A percentile compares a stretch with the other conserved stretches of the same genome.
Evolutionary conservation across 768 basidiomycete genomes (phyloP).

Genomic region (Boletus sensibilis): DNA sequence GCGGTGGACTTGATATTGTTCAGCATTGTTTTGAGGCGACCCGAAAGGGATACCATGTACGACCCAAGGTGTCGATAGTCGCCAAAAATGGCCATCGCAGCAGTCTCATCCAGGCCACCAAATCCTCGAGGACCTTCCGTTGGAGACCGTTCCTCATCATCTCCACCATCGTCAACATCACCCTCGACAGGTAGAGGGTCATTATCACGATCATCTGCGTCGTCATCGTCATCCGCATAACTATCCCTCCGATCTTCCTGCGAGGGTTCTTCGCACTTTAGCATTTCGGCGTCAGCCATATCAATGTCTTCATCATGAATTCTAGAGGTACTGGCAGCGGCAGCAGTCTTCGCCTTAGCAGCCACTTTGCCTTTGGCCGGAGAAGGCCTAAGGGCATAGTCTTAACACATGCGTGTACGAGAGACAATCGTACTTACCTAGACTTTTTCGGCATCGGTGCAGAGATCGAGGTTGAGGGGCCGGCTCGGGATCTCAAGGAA

Average conservation of each 20-base stretch:
- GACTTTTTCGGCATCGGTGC: constrained; percentile 75
- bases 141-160: constrained; percentile 37
- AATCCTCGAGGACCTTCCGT: constrained; percentile 40
- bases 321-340: constrained; percentile 62
- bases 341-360: constrained; percentile 54
- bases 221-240: constrained; percentile 41
- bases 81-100: constrained; percentile 79
- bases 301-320: constrained; percentile 71
- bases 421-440: constrained; percentile 41
- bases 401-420: constrained; percentile 12
- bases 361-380: constrained; percentile 59
- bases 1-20: constrained; percentile 84
- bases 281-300: constrained; percentile 65
- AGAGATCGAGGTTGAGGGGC: constrained; percentile 40
- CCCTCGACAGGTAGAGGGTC: constrained; percentile 46
- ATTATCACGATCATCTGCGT: constrained; percentile 49
- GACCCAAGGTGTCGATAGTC: constrained; percentile 87
- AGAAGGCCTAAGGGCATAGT: constrained; percentile 40
- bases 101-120: constrained; percentile 62
- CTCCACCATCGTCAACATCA: constrained; percentile 45
- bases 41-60: constrained; percentile 88
- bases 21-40: constrained; percentile 86
- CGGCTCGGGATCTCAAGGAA: constrained; percentile 62
- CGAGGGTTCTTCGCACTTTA: constrained; percentile 44
- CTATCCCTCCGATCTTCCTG: constrained; percentile 48